A percentile compares a stretch with the other conserved stretches of the same genome.
Conservation (phyloP, 2,329 filamentous ascomycete species). For the Hymenoscyphus albidus region DNA sequence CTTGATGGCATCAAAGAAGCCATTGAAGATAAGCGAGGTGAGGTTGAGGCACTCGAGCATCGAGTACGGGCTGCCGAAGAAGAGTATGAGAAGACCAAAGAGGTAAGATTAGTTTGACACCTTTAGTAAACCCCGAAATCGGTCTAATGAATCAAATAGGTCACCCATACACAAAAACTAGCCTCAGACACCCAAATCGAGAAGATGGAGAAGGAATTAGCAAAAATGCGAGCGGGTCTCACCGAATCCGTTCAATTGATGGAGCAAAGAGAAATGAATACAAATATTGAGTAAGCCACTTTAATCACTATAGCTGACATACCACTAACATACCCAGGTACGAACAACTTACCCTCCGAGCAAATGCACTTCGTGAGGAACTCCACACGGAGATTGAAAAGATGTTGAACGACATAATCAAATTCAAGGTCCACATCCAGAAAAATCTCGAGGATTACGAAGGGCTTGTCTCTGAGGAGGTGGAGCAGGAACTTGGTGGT, state of each 20-base stretch:
- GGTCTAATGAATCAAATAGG: conserved; percentile 24
- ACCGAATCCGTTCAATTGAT: conserved; percentile 85
- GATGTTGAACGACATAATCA: conserved; percentile 95
- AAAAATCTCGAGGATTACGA: conserved; percentile 92
- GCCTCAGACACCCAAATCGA: conserved; percentile 92
- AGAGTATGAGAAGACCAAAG: conserved; percentile 90
- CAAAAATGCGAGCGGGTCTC: conserved; percentile 80
- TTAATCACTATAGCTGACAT: not conserved
- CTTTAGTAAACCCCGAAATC: too few species aligned
- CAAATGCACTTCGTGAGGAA: conserved; percentile 84
- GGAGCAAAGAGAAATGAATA: conserved; percentile 94
- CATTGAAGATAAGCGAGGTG: conserved; percentile 89
- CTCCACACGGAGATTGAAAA: conserved; percentile 95
- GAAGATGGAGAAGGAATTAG: conserved; percentile 98
- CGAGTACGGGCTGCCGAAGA: conserved; percentile 83
- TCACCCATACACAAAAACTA: conserved; percentile 80
- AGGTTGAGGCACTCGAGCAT: conserved; percentile 89
- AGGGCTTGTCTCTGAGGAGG: conserved; percentile 85
- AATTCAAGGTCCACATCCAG: conserved; percentile 97
- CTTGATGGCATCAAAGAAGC: conserved; percentile 94
- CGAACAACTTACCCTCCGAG: conserved; percentile 83
- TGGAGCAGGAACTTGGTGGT: conserved; percentile 73
- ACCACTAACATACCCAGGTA: conserved; percentile 53
- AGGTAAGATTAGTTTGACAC: conserved; percentile 39
- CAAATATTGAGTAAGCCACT: conserved; percentile 76